These are phyloP conservation scores for Beta macrorhiza DNA, from an alignment of 179 eudicot genomes.

Conservation along the genomic window DNA sequence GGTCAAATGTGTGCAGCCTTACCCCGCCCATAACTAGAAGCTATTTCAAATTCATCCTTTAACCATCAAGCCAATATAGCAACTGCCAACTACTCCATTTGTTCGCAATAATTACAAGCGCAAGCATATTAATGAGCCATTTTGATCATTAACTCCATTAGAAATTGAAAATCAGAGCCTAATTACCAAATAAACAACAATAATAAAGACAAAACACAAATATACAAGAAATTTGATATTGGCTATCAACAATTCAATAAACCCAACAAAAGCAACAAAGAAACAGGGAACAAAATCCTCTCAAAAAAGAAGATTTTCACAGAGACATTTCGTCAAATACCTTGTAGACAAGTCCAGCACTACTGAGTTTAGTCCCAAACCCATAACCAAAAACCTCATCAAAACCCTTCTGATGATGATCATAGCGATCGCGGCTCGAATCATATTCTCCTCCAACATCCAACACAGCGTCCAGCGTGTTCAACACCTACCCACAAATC, in stretches of 20 bases:
- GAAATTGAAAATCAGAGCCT: neutral
- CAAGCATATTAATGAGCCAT: neutral
- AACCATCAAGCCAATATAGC: neutral
- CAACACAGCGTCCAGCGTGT: constrained; percentile 75
- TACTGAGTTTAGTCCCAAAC: constrained; percentile 76
- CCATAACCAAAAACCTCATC: constrained; percentile 85
- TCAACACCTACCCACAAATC: constrained; percentile 53
- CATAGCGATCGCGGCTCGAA: constrained; percentile 57
- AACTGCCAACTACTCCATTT: too few relatives aligned
- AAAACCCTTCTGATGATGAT: constrained; percentile 97
- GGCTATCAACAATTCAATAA: neutral
- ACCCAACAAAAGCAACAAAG: neutral
- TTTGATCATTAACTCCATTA: neutral
- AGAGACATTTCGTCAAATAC: constrained; percentile 39
- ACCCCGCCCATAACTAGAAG: neutral
- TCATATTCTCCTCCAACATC: constrained; percentile 93
- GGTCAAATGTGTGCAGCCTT: neutral
- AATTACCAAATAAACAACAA: neutral
- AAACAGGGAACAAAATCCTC: too few relatives aligned
- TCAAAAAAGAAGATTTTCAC: neutral
- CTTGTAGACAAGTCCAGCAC: constrained; percentile 97
- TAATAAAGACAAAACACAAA: neutral
- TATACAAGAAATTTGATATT: neutral
- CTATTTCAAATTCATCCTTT: neutral
- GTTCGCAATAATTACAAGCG: neutral